Evolutionary conservation across 495 filamentous ascomycete genomes (phyloP), one percentile per base, ranked within the genome.

Genomic region (Elaphomyces granulatus): DNA sequence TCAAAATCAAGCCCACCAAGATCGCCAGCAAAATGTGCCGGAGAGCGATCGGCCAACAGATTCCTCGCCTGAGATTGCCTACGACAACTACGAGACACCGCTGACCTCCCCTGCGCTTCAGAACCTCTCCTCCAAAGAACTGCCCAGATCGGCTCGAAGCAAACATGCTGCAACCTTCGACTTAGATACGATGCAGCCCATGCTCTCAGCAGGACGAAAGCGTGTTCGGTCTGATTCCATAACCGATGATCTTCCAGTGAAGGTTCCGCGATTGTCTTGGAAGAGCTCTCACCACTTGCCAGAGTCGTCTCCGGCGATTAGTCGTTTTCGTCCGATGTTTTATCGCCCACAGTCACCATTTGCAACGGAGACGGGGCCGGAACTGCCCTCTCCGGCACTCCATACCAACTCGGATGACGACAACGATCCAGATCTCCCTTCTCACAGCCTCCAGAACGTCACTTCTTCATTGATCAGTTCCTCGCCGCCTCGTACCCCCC

Each of bases 401-500:
- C 70, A 67, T 34, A 67, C 68, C 2, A 61, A 54, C 21, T 85
- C 81, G 3, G 83, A 90, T 44, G 84, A 87, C 43, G 84, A 93
- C 15, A 81, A 87, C 34, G 72, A 80, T 44, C 60, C 54, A 0
- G 71, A 82, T 17, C 65, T 88, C 19, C 82, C 84, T 9, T 51
- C 74, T n/a, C 80, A 81, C 51, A 86, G 81, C 12, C 85, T 90
- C 58, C 70, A 70, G 48, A 56, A 64, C 36, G 50, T 60, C 39
- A 59, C 56, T 44, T 54, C 49, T 21, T 70, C 72, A 15, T 63
- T 74, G 45, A 60, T 76, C 28, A 73, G 69, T 35, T 80, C 81
- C 21, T 90, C 86, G 3, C 83, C 84, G 32, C 86, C 86, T 28
- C 73, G 78, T 30, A 93, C 86, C 33, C 86, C 86, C 3, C 72